phyloP scores from a whole-genome alignment of 1,284 basidiomycete genomes.

The Heterobasidion parviporum region DNA sequence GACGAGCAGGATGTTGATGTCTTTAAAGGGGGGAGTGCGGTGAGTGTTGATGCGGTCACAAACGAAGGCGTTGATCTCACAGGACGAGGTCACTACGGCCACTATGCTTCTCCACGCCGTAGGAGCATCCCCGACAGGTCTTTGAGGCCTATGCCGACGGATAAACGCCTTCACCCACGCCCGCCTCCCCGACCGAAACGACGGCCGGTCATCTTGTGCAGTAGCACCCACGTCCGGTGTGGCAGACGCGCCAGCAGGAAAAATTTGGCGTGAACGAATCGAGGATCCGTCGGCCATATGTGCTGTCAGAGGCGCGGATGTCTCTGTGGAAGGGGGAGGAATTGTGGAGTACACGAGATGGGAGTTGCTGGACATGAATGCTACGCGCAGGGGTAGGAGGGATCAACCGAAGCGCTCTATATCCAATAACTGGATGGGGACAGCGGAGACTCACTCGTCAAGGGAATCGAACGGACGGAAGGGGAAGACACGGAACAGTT shows the following conservation, averaged over 20 bases:
- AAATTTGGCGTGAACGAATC: not conserved
- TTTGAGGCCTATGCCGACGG: not conserved
- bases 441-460: too few species aligned
- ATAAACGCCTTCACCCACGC: not conserved
- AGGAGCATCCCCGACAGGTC: constrained; percentile 25
- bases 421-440: too few species aligned
- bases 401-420: too few species aligned
- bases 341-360: not conserved
- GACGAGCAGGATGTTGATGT: constrained; percentile 55
- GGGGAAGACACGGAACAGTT: too few species aligned
- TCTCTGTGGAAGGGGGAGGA: not conserved
- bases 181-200: not conserved
- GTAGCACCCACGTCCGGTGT: not conserved
- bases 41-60: too few species aligned
- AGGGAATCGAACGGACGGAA: too few species aligned
- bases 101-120: not conserved
- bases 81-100: not conserved
- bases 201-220: not conserved
- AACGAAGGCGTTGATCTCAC: not conserved
- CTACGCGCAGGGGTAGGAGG: not conserved
- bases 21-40: constrained; percentile 22
- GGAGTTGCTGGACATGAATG: not conserved
- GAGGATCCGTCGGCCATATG: not conserved
- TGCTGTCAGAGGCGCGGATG: not conserved
- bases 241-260: not conserved